Percentiles rank a stretch among this genome's conserved stretches.
Conservation (phyloP, 176 grass and related monocot genomes). For the Carex cristatella region DNA sequence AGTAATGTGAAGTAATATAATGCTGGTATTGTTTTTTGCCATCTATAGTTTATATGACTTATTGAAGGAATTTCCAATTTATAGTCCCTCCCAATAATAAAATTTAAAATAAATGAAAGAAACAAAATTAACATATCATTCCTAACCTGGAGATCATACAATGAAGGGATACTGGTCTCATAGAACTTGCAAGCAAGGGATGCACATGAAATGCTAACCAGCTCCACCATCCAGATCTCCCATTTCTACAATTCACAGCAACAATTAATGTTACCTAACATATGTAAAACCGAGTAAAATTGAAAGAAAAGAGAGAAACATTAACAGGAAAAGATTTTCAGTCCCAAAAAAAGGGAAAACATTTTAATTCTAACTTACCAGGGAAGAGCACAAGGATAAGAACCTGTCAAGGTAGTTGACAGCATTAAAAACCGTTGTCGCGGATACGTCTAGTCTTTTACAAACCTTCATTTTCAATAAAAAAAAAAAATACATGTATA, state of each 20-base stretch:
- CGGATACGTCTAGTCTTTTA: constrained; percentile 27
- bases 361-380: neutral
- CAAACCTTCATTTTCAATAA: constrained; percentile 33
- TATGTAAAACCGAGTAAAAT: neutral
- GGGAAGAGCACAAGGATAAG: constrained; percentile 51
- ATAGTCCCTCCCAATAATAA: neutral
- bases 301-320: neutral
- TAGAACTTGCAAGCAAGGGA: constrained; percentile 82
- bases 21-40: too few relatives aligned
- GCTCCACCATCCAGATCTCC: constrained; percentile 89
- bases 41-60: neutral
- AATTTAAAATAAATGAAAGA: neutral
- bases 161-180: constrained; percentile 46
- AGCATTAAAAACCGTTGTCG: constrained; percentile 46
- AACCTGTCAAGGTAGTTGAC: constrained; percentile 76
- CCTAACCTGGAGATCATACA: constrained; percentile 68
- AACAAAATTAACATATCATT: neutral
- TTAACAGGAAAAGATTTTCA: neutral
- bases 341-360: neutral
- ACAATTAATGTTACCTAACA: neutral
- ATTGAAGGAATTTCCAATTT: neutral
- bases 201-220: constrained; percentile 66
- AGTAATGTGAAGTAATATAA: neutral
- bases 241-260: constrained; percentile 31
- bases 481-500: neutral